Evolutionary conservation across 768 basidiomycete species (phyloP).

Genomic region (Agaricus blazei): DNA sequence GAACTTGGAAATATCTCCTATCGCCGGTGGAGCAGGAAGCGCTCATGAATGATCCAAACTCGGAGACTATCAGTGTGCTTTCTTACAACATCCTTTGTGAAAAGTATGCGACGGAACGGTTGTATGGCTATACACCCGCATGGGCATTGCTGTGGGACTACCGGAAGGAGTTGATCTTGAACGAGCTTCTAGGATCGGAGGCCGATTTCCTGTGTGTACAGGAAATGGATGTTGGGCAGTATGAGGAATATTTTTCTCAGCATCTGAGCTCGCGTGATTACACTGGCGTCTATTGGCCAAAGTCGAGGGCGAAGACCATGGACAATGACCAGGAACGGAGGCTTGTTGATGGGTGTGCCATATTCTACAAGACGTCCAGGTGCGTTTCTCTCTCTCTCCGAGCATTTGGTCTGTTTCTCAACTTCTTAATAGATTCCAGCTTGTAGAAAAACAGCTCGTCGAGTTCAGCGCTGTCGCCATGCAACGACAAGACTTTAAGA

Average conservation of each 20-base stretch:
- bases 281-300: slow-evolving; percentile 88
- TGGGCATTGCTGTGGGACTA: slow-evolving; percentile 98
- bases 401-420: slow-evolving; percentile 11
- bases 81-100: slow-evolving; percentile 96
- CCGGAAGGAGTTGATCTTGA: slow-evolving; percentile 81
- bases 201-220: slow-evolving; percentile 93
- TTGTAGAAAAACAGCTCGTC: slow-evolving; percentile 90
- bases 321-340: slow-evolving; percentile 69
- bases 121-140: slow-evolving; percentile 94
- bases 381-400: slow-evolving; percentile 37
- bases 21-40: slow-evolving; percentile 54
- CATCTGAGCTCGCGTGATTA: slow-evolving; percentile 73
- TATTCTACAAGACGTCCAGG: slow-evolving; percentile 88
- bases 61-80: slow-evolving; percentile 76
- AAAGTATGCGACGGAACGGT: slow-evolving; percentile 76
- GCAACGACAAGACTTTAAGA: slow-evolving; percentile 91
- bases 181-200: slow-evolving; percentile 75
- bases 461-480: slow-evolving; percentile 93
- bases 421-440: slow-evolving; percentile 71
- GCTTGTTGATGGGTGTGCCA: slow-evolving; percentile 94
- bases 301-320: slow-evolving; percentile 93
- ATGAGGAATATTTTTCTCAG: slow-evolving; percentile 84
- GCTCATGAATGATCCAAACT: slow-evolving; percentile 52
- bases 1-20: slow-evolving; percentile 68
- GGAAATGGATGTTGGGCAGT: slow-evolving; percentile 91